phyloP scores from a whole-genome alignment of 768 basidiomycete genomes.

The Austroboletus festivus region DNA sequence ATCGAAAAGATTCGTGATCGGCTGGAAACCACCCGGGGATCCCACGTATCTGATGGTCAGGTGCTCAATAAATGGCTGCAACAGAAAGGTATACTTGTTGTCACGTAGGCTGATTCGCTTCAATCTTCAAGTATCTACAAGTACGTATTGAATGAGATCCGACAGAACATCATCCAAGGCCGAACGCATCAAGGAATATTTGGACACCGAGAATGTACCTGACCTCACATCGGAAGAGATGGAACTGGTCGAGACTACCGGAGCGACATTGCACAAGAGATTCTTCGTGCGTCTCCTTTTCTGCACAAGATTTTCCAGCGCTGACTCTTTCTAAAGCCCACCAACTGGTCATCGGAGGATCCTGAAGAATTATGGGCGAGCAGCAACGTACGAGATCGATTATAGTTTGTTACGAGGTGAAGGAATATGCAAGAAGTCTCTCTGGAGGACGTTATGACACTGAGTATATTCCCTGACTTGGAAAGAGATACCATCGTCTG shows the following conservation, averaged over 20 bases:
- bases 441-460: too few species aligned
- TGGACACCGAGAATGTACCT: constrained; percentile 28
- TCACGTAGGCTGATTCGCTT: constrained; percentile 24
- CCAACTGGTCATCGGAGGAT: constrained; percentile 23
- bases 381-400: too few species aligned
- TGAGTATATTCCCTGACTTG: too few species aligned
- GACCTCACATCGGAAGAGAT: constrained; percentile 27
- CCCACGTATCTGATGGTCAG: constrained; percentile 26
- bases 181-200: constrained; percentile 32
- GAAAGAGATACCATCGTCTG: too few species aligned
- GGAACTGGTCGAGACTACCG: constrained; percentile 23
- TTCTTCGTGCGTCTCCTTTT: constrained; percentile 22
- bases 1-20: constrained; percentile 33
- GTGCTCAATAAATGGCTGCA: constrained; percentile 31
- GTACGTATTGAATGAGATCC: neutral
- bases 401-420: too few species aligned
- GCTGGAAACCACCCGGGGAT: constrained; percentile 23
- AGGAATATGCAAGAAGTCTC: too few species aligned
- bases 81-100: constrained; percentile 30
- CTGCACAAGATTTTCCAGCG: neutral
- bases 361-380: too few species aligned
- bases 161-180: constrained; percentile 34
- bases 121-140: neutral
- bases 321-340: constrained; percentile 9
- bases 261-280: constrained; percentile 22